Evolutionary conservation across 1,284 basidiomycete species (phyloP), one percentile per base, ranked within the genome.

Genomic region (Spongispora temasekensis): DNA sequence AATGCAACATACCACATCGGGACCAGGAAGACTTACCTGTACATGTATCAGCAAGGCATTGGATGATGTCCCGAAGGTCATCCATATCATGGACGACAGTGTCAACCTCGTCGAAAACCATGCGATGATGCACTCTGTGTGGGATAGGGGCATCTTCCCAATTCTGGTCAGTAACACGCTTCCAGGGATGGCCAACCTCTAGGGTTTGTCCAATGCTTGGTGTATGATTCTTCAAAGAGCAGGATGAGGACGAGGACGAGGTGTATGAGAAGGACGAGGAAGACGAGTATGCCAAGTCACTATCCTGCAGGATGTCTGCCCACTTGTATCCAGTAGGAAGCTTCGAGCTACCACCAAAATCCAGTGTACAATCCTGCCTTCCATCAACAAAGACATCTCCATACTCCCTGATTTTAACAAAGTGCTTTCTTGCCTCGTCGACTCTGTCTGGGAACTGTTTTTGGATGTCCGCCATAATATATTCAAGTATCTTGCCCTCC

Each of bases 91-190:
- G 27, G 19, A 65, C 31, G 9, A 54, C 1, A 0, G 2, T 6
- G 2, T 58, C 52, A 1, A 65, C 55, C 21, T 66, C 58, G 3
- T 21, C 0, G 15, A 66, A 64, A 7, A 65, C 48, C 10, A 34
- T 64, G 35, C 46, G 27, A 28, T 27, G 25, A 10, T 50, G 46
- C 17, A 30, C 25, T n/a, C 46, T 50, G 25, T 27, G 12, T 28
- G 46, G 46, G 28, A 61, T n/a, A 19, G 25, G 17, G n/a, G 17
- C 4, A 5, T 30, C 6, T 2, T 53, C 17, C 25, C 9, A 3
- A 25, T 27, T 25, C 23, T 17, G 4, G 44, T 19, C 8, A 48
- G 15, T 0, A 25, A 17, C 12, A 19, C 25, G 44, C 19, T 27
- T 48, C 25, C 15, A 10, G 25, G 44, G 0, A 19, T 17, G 4